Evolutionary conservation across 768 basidiomycete genomes (phyloP), one percentile per base, ranked within the genome.

Genomic region (Terana coerulea): DNA sequence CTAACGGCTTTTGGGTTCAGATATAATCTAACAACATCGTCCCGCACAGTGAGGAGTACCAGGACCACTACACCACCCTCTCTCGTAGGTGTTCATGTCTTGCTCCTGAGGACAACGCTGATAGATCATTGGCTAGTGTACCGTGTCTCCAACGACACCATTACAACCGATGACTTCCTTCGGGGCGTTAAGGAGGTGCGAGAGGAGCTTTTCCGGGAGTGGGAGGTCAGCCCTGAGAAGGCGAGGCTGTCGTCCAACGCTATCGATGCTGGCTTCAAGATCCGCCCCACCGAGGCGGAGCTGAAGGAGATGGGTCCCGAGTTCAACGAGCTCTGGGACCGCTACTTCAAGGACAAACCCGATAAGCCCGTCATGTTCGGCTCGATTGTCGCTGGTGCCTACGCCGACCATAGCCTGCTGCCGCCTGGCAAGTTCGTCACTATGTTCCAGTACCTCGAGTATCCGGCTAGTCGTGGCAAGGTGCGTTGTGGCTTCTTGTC

Each of bases 301-400:
- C 69, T 86, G 53, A 86, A 84, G 64, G 82, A 85, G 66, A 85
- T 86, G 83, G 84, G 84, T n/a, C 84, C 83, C 14, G 84, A 86
- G 60, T 86, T 86, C 69, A 83, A 83, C 59, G 71, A 73, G 55
- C 76, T 86, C 42, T 86, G 79, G 80, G 67, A 87, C 62, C 74
- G 33, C 25, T 86, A 88, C 70, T 86, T 88, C 78, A 84, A 82
- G 73, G 81, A 87, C 72, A 86, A 85, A 72, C 84, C 84, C 48
- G 84, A 86, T 73, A 87, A 86, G 72, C 85, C 84, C 3, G 82
- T 86, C 52, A 86, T 86, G 83, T 84, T 84, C 63, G 83, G 79
- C 47, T 80, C 82, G 34, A 85, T 86, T 55, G 83, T 85, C 40
- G 77, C 79, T 29, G 84, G 76, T 66, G 84, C 83, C 15, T 85